Evolutionary conservation across 257 asterid genomes (phyloP).

Genomic region (Gardenia jasminoides): DNA sequence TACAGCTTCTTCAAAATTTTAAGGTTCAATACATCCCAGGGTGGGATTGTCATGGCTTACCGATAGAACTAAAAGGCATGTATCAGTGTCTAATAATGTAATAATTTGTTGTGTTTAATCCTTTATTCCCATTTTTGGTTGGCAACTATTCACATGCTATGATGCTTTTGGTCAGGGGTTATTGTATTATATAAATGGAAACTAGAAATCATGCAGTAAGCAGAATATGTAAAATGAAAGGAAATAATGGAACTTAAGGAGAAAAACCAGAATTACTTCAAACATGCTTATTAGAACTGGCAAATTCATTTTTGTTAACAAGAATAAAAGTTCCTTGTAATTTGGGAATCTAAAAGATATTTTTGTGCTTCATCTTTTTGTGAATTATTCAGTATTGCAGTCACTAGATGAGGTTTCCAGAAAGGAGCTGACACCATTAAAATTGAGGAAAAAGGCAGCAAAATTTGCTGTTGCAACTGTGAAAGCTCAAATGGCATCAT

Average conservation of each 20-base stretch:
- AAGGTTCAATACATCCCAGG: constrained; percentile 92
- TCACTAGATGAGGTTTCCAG: constrained; percentile 86
- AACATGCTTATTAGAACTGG: not conserved
- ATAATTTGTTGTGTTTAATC: not conserved
- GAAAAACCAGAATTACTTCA: not conserved
- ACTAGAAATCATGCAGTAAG: not conserved
- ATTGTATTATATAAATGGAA: not conserved
- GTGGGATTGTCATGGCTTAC: constrained; percentile 99
- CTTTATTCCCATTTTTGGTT: not conserved
- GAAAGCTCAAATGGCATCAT: constrained; percentile 89
- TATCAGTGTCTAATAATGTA: not conserved
- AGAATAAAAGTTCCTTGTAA: not conserved
- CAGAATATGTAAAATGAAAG: constrained; percentile 1
- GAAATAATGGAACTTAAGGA: not conserved
- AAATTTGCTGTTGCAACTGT: constrained; percentile 90
- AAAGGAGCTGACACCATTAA: constrained; percentile 87
- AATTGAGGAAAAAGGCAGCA: constrained; percentile 90
- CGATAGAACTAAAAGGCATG: constrained; percentile 98
- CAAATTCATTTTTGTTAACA: not conserved
- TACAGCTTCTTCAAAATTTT: constrained; percentile 86
- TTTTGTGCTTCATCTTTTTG: not conserved
- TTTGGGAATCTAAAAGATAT: not conserved
- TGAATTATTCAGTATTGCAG: constrained; percentile 78
- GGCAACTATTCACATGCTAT: not conserved
- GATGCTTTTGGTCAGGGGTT: not conserved